Evolutionary conservation across 441 rosid species (phyloP).

Genomic region (Pelargonium cotyledonis): DNA sequence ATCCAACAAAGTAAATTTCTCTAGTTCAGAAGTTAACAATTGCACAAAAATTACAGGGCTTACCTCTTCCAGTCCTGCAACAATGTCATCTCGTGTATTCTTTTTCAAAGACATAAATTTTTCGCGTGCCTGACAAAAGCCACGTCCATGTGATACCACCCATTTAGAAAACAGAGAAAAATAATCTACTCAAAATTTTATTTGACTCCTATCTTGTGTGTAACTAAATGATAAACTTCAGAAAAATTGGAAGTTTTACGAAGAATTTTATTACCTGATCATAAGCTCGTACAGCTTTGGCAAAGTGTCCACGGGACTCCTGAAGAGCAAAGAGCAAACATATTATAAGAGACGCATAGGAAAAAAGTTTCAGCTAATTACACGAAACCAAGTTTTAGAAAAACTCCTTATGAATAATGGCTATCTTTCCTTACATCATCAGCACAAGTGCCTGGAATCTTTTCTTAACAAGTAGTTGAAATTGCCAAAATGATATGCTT

Average conservation of each 20-base stretch:
- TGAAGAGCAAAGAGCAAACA: constrained; percentile 26
- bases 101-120: constrained; percentile 82
- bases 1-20: not conserved
- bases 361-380: not conserved
- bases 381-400: not conserved
- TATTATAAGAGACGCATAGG: not conserved
- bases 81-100: constrained; percentile 64
- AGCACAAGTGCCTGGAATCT: not conserved
- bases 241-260: not conserved
- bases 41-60: constrained; percentile 1
- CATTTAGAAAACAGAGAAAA: not conserved
- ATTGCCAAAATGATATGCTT: not conserved
- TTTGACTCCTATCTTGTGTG: not conserved
- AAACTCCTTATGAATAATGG: not conserved
- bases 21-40: constrained; percentile 6
- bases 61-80: constrained; percentile 92
- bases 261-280: constrained; percentile 60
- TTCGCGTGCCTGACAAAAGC: constrained; percentile 63
- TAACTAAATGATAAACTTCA: not conserved
- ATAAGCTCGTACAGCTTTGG: constrained; percentile 56
- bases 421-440: not conserved
- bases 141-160: constrained; percentile 3
- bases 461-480: not conserved
- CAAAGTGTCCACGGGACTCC: constrained; percentile 78
- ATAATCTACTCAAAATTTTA: not conserved